phyloP scores from a whole-genome alignment of 225 moss, liverwort and hornwort species.

The Takakia lepidozioides region DNA sequence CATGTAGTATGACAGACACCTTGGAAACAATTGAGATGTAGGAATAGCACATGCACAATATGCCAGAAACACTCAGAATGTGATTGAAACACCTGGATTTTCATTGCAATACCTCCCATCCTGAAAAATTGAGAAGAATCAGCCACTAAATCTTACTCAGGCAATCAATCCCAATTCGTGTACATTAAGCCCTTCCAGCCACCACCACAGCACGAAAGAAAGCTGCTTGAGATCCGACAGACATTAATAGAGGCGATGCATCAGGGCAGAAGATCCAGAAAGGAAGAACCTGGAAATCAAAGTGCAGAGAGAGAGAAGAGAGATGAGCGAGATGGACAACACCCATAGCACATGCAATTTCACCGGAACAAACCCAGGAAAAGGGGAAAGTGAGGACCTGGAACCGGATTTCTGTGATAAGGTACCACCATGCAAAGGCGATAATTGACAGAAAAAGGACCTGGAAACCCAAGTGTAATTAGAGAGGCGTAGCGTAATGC shows the following conservation, averaged over 20 bases:
- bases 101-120: not conserved
- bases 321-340: not conserved
- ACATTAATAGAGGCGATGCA: not conserved
- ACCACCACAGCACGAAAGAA: not conserved
- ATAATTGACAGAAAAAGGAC: conserved; percentile 14
- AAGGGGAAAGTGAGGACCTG: conserved; percentile 1
- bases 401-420: no score
- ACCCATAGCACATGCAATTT: no score
- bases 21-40: no score
- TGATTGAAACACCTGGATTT: no score
- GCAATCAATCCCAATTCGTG: not conserved
- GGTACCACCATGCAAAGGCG: no score
- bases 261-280: not conserved
- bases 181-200: not conserved
- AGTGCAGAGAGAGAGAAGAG: not conserved
- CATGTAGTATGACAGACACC: no score
- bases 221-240: not conserved
- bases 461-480: conserved; percentile 7
- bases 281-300: not conserved
- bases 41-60: no score
- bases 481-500: no score
- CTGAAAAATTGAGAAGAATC: not conserved
- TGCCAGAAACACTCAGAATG: no score
- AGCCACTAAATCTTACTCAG: no score
- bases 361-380: no score